phyloP scores from a whole-genome alignment of 495 filamentous ascomycete genomes.

The Halenospora varia region DNA sequence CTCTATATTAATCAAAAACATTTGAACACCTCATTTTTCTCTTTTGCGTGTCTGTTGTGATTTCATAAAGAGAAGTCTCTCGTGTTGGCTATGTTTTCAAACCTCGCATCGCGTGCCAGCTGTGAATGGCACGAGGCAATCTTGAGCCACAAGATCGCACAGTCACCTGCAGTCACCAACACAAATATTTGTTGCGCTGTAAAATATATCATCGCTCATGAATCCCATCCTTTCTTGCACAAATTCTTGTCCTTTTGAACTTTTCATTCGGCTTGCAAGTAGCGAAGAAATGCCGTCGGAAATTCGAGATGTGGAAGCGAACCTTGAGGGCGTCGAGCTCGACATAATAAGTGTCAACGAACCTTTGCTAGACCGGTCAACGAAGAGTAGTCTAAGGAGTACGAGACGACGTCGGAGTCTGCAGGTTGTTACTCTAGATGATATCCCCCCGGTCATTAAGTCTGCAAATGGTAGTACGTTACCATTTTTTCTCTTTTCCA shows the following conservation, averaged over 20 bases:
- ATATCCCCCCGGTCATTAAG: slow-evolving; percentile 22
- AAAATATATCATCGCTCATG: too few relatives aligned
- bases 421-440: slow-evolving; percentile 13
- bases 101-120: not conserved
- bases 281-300: too few relatives aligned
- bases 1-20: not conserved
- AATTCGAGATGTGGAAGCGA: too few relatives aligned
- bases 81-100: not conserved
- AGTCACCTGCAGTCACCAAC: not conserved
- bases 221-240: too few relatives aligned
- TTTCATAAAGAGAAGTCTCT: not conserved
- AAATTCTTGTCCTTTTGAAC: too few relatives aligned
- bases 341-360: too few relatives aligned
- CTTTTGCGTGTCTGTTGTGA: not conserved
- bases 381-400: not conserved
- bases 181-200: not conserved
- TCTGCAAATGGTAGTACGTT: slow-evolving; percentile 13
- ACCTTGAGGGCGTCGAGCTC: too few relatives aligned
- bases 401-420: not conserved
- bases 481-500: not conserved
- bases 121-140: not conserved
- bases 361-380: slow-evolving; percentile 6
- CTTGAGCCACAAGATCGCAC: not conserved
- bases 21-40: not conserved
- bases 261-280: too few relatives aligned